Base-by-base conservation (phyloP, 1,139 yeast genomes). In the Magnusiomyces magnusii region DNA sequence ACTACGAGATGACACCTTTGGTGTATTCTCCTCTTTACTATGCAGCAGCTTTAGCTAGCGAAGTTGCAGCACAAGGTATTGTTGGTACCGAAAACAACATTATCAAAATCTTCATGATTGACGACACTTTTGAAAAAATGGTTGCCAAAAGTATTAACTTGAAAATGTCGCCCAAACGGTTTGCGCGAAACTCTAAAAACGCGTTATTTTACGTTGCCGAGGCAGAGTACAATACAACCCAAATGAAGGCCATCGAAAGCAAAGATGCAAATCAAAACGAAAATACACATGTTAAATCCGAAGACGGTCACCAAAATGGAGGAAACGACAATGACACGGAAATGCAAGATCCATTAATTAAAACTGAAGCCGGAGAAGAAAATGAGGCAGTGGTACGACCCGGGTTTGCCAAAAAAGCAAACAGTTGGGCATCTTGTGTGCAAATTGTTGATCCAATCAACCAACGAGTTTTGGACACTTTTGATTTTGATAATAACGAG, bases 61-160 rank as follows among this genome's bases (percentile, higher is more conserved):
- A 81, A 61, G 95, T 86, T 61, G 83, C 80, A 58, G 83, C 71
- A 67, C 80, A 65, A 72, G 92, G 77, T 3, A 75, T 86, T 15
- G 85, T 88, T 28, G 91, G 89, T 0, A 76, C 87, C 15, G 75
- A 77, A 47, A 81, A 78, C 2, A 77, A 76, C 9, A 21, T 50
- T 36, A 34, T 47, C 27, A 74, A 79, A 1, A 86, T 89, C 49
- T 81, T 86, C 68, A 80, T 86, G 0, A 69, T 87, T 24, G 88
- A 86, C 59, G 78, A 77, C 55, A 70, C 80, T 2, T 74, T 73
- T 21, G 77, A 80, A 53, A 83, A 82, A 54, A 75, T 83, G 57
- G 74, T 76, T 47, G 75, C 78, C 7, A 78, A 75, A 21, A 73
- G 74, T 36, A 63, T 80, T 15, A 73, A 75, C 24, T 70, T 87